Evolutionary conservation across 2,329 filamentous ascomycete genomes (phyloP).

Genomic region (Arachnomyces sp.): DNA sequence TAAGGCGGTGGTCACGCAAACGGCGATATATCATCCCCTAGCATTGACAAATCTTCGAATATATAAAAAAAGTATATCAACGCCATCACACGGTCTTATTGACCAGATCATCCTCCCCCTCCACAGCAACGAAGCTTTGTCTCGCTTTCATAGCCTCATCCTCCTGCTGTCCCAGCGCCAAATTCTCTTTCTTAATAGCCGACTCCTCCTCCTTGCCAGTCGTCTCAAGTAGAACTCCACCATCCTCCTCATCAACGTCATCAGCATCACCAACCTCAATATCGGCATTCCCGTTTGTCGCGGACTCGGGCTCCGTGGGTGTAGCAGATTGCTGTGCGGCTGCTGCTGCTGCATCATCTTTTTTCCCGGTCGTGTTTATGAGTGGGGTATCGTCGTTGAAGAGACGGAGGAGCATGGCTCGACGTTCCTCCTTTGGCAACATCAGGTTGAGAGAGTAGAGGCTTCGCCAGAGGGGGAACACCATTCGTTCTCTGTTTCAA

Average conservation of each 20-base stretch:
- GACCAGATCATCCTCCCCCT: slow-evolving; percentile 38
- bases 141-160: slow-evolving; percentile 33
- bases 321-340: slow-evolving; percentile 13
- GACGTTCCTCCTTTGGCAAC: slow-evolving; percentile 93
- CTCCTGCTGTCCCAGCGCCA: slow-evolving; percentile 31
- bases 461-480: slow-evolving; percentile 89
- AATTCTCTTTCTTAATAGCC: slow-evolving; percentile 32
- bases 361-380: slow-evolving; percentile 50
- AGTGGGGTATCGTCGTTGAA: slow-evolving; percentile 84
- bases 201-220: slow-evolving; percentile 24
- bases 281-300: slow-evolving; percentile 6
- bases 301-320: slow-evolving; percentile 6
- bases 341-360: slow-evolving; percentile 9
- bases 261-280: slow-evolving; percentile 4
- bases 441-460: slow-evolving; percentile 89
- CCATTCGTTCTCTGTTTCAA: slow-evolving; percentile 61
- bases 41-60: too few species aligned
- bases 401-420: slow-evolving; percentile 80
- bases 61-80: neutral
- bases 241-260: slow-evolving; percentile 1
- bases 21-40: too few species aligned
- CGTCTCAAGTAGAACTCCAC: slow-evolving; percentile 10
- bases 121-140: slow-evolving; percentile 37
- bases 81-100: slow-evolving; percentile 39
- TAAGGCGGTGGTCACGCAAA: too few species aligned